Evolutionary conservation across 257 asterid species (phyloP).

Genomic region (Nicotiana benthamiana): DNA sequence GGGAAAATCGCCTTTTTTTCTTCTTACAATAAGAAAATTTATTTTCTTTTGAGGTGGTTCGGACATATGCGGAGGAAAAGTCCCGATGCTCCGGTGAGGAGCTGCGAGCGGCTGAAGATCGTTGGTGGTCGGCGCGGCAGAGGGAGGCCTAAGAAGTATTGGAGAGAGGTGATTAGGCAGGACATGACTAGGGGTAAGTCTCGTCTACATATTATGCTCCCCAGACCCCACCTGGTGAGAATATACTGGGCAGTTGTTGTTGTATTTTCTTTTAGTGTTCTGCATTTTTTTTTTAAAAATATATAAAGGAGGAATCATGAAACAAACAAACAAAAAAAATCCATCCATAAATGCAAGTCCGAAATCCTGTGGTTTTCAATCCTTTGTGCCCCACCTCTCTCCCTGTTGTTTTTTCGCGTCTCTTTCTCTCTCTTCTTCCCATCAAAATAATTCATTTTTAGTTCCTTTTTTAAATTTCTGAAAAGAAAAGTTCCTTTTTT

Average conservation of each 20-base stretch:
- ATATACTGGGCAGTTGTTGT: no score
- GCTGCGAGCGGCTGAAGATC: no score
- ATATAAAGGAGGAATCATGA: slow-evolving; percentile 2
- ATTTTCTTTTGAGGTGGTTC: no score
- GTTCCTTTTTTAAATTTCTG: slow-evolving; percentile 19
- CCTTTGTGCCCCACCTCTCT: slow-evolving; percentile 37
- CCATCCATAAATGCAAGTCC: slow-evolving; percentile 56
- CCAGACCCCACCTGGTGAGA: no score
- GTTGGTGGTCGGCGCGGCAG: no score
- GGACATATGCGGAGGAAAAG: no score
- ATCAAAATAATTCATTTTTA: slow-evolving; percentile 30
- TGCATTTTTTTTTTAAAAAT: neutral
- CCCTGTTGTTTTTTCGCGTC: slow-evolving; percentile 48
- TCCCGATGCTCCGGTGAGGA: no score
- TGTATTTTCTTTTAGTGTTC: neutral
- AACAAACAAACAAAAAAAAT: slow-evolving; percentile 6
- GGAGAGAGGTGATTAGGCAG: no score
- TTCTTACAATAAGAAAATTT: no score
- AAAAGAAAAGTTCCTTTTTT: neutral
- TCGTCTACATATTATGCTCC: no score
- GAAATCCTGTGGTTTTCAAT: slow-evolving; percentile 68
- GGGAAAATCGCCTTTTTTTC: neutral
- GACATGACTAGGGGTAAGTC: no score
- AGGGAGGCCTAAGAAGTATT: no score
- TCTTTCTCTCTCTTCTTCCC: slow-evolving; percentile 19